Base-by-base conservation (phyloP, 139 green algal genomes). In the Picochlorum sp. region DNA sequence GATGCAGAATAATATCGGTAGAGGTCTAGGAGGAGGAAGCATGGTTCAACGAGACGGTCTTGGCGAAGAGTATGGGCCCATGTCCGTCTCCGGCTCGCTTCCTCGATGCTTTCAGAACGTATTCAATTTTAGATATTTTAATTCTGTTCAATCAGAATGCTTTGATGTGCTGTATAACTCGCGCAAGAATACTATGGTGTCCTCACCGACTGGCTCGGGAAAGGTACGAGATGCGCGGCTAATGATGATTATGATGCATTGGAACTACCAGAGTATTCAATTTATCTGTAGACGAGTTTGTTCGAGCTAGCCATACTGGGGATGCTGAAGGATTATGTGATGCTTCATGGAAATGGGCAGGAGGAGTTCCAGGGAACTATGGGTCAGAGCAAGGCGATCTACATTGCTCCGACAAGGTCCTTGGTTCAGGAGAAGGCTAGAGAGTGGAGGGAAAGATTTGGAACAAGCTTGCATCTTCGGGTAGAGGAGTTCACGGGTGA, bases 241-340 rank as follows among this genome's bases (percentile, higher is more conserved):
- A 11, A 41, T 41, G 7, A 13, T 9, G 8, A 41, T 13, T 0
- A 13, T 11, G 34, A 41, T 41, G 34, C 34, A 41, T 41, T 1
- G 8, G 34, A 9, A 13, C 9, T 41, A 41, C 8, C 34, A 13
- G 9, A 7, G 8, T 2, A 41, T 13, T 41, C 8, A 41, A 4
- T 1, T 0, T 11, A 3, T 41, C 1, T 41, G 34, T 41, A 41
- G 67, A 98, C 92, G 2, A 87, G 87, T 2, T 71, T 97, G 2
- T 81, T 98, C 77, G 92, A 98, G 78, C 82, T 97, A 50, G 85
- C 82, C 1, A 81, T 96, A n/a, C 60, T 96, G 30, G 67, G 81
- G 0, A 37, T 94, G 63, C 57, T 95, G 26, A 72, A 60, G 2
- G 23, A 24, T 20, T 57, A 66, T 31, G 66, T 88, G 21, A n/a